Evolutionary conservation across 202 grass and related monocot genomes (phyloP).

Genomic region (Panicum virgatum): DNA sequence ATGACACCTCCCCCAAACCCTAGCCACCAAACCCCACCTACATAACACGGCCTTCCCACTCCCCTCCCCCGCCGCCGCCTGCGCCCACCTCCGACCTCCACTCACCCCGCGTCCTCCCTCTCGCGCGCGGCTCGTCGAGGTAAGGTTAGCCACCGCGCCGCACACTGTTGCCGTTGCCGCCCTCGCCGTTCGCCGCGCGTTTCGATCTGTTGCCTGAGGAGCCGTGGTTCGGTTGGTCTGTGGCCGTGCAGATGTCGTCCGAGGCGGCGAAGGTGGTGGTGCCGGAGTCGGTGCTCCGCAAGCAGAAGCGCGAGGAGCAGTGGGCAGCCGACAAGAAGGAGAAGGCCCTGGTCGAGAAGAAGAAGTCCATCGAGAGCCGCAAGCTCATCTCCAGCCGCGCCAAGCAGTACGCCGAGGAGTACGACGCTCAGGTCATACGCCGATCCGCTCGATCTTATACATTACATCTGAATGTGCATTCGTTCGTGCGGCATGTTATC

Average conservation of each 20-base stretch:
- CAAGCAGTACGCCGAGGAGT: constrained; percentile 67
- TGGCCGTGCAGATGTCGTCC: constrained; percentile 54
- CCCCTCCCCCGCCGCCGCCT: constrained; percentile 17
- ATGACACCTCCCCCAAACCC: constrained; percentile 46
- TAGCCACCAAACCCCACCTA: constrained; percentile 33
- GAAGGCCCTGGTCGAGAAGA: constrained; percentile 45
- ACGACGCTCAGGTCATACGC: constrained; percentile 58
- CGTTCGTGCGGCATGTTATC: not conserved
- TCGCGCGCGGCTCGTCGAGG: constrained; percentile 28
- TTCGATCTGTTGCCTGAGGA: not conserved
- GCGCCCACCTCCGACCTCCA: not conserved
- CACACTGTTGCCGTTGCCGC: too few species aligned
- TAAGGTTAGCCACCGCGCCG: constrained; percentile 12
- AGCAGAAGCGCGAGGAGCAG: constrained; percentile 74
- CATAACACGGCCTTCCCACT: not conserved
- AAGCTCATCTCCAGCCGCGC: constrained; percentile 64
- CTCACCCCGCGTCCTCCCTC: not conserved
- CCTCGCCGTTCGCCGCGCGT: too few species aligned
- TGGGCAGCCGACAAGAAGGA: constrained; percentile 70
- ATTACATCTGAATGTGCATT: not conserved
- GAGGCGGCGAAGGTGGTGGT: constrained; percentile 55
- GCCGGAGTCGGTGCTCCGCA: constrained; percentile 72
- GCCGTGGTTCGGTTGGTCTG: not conserved
- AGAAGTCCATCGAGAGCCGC: constrained; percentile 49
- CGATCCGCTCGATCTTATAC: not conserved